phyloP scores from a whole-genome alignment of 1,284 basidiomycete species.

The Ganoderma meredithae region DNA sequence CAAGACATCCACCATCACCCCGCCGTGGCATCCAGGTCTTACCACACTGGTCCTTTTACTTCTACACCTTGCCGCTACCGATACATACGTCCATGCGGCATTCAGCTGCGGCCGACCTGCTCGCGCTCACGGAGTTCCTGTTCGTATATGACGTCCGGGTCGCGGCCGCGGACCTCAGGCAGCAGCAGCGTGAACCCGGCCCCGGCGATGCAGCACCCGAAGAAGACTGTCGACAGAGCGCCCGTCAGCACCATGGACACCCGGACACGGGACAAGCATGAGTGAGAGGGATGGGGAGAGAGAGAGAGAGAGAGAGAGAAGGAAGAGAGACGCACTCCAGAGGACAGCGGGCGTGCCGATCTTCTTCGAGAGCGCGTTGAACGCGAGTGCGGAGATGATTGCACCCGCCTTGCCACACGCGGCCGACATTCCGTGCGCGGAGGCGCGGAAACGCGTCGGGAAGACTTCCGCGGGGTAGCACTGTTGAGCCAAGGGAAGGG shows the following conservation, averaged over 20 bases:
- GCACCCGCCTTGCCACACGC: slow-evolving; percentile 83
- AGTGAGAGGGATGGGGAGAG: slow-evolving; percentile 35
- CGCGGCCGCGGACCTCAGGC: slow-evolving; percentile 79
- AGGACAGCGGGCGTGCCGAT: slow-evolving; percentile 69
- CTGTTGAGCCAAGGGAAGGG: slow-evolving; percentile 39
- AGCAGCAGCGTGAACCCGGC: slow-evolving; percentile 75
- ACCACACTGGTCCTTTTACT: neutral
- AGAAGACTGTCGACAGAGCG: slow-evolving; percentile 54
- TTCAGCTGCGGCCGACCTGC: neutral
- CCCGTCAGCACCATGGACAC: slow-evolving; percentile 19
- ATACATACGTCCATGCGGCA: neutral
- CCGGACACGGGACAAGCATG: neutral
- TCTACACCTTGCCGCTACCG: neutral
- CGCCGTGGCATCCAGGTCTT: neutral
- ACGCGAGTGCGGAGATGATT: slow-evolving; percentile 83
- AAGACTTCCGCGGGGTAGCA: slow-evolving; percentile 88
- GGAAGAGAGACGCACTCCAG: slow-evolving; percentile 63
- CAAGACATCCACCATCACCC: neutral
- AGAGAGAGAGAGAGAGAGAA: slow-evolving; percentile 36
- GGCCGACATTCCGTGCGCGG: slow-evolving; percentile 84
- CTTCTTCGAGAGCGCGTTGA: slow-evolving; percentile 71
- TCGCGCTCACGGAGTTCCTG: slow-evolving; percentile 49
- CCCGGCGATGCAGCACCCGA: slow-evolving; percentile 65
- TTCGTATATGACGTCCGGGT: slow-evolving; percentile 71
- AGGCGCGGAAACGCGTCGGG: slow-evolving; percentile 84